Base-by-base conservation (phyloP, 2,329 filamentous ascomycete species). In the Elsinoe australis region DNA sequence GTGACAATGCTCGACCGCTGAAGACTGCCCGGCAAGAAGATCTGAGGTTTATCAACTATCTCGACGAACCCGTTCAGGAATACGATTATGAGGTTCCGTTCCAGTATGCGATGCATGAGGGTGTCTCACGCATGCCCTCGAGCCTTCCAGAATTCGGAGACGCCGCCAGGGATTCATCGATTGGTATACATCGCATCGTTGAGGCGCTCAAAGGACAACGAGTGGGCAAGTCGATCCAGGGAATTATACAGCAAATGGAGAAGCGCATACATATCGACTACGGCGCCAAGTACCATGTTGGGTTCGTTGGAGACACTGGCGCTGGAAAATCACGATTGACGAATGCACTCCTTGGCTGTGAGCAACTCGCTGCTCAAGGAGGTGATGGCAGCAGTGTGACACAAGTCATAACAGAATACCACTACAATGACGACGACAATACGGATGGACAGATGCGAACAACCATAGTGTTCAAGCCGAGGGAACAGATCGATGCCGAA, bases 81-180 rank as follows among this genome's bases (percentile, higher is more conserved):
- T 22, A 41, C 18, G 21, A 15, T 18, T 14, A 2, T 5, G 14
- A 22, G 8, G 5, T 12, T 10, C 36, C 14, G 10, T 41, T 18
- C 36, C 8, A 41, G 14, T 41, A 41, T 22, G 19, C 12, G 14
- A 46, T 33, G 6, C 41, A 46, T 3, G 24, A 46, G 24, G 24
- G 6, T n/a, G 10, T 17, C 14, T 10, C 41, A 32, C 2, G 10
- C 9, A 7, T 31, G 9, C 19, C 41, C 5, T 46, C 41, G 2
- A 46, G 9, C 24, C 41, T 33, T 31, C 41, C 41, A 31, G n/a
- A n/a, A n/a, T n/a, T n/a, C n/a, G n/a, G n/a, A n/a, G n/a, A n/a
- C n/a, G n/a, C n/a, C n/a, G n/a, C n/a, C n/a, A n/a, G n/a, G n/a
- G n/a, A n/a, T n/a, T n/a, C n/a, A n/a, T n/a, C n/a, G n/a, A n/a